Evolutionary conservation across 2,329 filamentous ascomycete species (phyloP), one percentile per base, ranked within the genome.

Genomic region (Aspergillus melleus): DNA sequence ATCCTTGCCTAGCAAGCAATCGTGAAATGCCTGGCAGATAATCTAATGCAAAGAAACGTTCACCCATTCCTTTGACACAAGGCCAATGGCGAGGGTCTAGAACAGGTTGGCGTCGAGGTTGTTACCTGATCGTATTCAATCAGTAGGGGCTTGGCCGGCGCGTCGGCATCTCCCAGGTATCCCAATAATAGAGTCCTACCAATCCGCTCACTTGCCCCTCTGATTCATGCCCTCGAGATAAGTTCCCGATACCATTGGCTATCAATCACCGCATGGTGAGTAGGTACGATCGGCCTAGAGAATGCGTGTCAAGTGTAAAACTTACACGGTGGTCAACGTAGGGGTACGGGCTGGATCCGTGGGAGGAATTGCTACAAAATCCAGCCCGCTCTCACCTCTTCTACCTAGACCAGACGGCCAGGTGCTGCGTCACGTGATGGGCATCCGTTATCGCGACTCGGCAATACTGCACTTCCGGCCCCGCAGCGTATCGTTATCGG

Each of bases 401-500:
- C n/a, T n/a, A n/a, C n/a, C n/a, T n/a, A n/a, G n/a, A n/a, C n/a
- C 22, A 3, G 24, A 24, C 30, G 32, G 32, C 11, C 11, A 42
- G 10, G 32, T 6, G 36, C 12, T 8, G 14, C 5, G 22, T 58
- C 56, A 58, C 46, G 39, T 58, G 57, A 54, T 5, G 26, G 6
- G 12, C 4, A 16, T 5, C 36, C 14, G 36, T 42, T 42, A 42
- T 42, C 36, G 36, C 36, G 36, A 16, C 14, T 42, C 36, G 36
- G 36, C 36, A 42, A 42, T 52, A 57, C 44, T 16, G 46, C 51
- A 50, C 52, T 24, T 51, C 50, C 58, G 44, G 56, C 58, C 58
- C 58, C 58, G 54, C 58, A 42, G 49, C 55, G 22, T 57, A 49
- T 60, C 30, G 42, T 54, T 54, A 58, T 56, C 36, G 14, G 36